These are phyloP conservation scores for Graphilbum ipis-grandicollis DNA, from an alignment of 2,329 filamentous ascomycete genomes.

Conservation along the genomic window DNA sequence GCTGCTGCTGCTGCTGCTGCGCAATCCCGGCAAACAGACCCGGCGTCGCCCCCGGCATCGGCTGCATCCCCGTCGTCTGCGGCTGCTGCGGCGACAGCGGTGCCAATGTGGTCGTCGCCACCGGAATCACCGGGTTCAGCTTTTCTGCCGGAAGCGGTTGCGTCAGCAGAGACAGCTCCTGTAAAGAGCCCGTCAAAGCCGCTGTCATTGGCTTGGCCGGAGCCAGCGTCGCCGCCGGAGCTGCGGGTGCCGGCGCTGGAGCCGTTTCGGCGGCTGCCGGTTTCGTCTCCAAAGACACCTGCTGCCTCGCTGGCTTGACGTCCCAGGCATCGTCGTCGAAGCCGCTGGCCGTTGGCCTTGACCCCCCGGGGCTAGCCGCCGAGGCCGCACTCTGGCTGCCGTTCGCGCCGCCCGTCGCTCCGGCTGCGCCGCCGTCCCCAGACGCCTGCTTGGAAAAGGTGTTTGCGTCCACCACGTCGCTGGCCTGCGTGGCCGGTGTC, in stretches of 20 bases:
- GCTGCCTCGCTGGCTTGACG: conserved; percentile 62
- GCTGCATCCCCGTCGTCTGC: conserved; percentile 14
- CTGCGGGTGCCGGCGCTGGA: conserved; percentile 16
- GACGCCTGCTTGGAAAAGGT: conserved; percentile 54
- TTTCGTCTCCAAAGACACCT: conserved; percentile 14
- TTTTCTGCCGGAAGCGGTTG: conserved; percentile 35
- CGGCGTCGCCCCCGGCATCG: conserved; percentile 36
- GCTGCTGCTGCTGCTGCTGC: conserved; percentile 27
- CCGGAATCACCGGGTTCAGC: conserved; percentile 7
- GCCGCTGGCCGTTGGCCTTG: conserved; percentile 25
- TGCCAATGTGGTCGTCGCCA: conserved; percentile 15
- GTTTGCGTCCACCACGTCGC: conserved; percentile 73
- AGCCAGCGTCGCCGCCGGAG: conserved; percentile 20
- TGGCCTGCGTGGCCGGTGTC: conserved; percentile 69
- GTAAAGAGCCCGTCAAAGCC: conserved; percentile 49
- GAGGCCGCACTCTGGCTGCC: too few relatives aligned
- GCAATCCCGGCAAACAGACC: conserved; percentile 36
- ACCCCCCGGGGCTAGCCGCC: too few relatives aligned
- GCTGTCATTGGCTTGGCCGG: conserved; percentile 20
- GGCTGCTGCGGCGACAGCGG: conserved; percentile 16
- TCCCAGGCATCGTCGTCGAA: conserved; percentile 98
- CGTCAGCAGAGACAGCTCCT: conserved; percentile 35
- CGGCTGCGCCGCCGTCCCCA: conserved; percentile 15
- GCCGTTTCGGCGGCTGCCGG: conserved; percentile 19
- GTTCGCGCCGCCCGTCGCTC: conserved; percentile 4